These are phyloP conservation scores for Pyrus betulifolia DNA, from an alignment of 306 rosid species.

Conservation along the genomic window DNA sequence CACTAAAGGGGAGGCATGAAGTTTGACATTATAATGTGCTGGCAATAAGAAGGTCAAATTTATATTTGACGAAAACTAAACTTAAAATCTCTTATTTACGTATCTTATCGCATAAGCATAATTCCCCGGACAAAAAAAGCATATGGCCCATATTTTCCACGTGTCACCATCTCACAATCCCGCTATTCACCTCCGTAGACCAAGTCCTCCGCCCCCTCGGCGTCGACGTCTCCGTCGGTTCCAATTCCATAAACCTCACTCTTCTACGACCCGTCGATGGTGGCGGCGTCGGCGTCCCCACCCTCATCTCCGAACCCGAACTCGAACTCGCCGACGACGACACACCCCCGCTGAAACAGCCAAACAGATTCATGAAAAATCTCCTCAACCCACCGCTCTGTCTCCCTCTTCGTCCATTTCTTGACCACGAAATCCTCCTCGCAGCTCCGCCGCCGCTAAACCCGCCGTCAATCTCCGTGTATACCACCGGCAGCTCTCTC, in stretches of 20 bases:
- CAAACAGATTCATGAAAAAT: slow-evolving; percentile 30
- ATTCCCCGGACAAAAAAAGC: no score
- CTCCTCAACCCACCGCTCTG: slow-evolving; percentile 43
- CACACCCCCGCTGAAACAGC: slow-evolving; percentile 44
- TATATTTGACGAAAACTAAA: rapidly evolving
- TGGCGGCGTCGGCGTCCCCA: not conserved
- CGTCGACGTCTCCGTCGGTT: slow-evolving; percentile 5
- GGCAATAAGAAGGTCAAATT: no score
- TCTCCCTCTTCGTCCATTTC: slow-evolving; percentile 44
- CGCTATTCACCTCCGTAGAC: slow-evolving; percentile 70
- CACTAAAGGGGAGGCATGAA: no score
- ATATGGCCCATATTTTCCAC: not conserved
- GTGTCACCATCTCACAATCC: slow-evolving; percentile 42
- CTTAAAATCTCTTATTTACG: rapidly evolving
- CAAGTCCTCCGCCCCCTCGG: slow-evolving; percentile 53
- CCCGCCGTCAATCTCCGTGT: slow-evolving; percentile 75
- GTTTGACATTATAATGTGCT: no score
- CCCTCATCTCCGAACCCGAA: slow-evolving; percentile 18
- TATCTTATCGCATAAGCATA: not conserved
- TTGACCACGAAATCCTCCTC: slow-evolving; percentile 59
- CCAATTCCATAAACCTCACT: slow-evolving; percentile 2
- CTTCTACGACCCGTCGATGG: slow-evolving; percentile 8
- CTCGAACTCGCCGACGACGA: slow-evolving; percentile 5
- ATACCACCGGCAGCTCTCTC: slow-evolving; percentile 72
- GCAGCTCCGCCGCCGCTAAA: slow-evolving; percentile 54